Percentiles rank a stretch among this genome's conserved stretches.
phyloP scores from a whole-genome alignment of 2,329 filamentous ascomycete genomes.

The Fusarium robinianum region DNA sequence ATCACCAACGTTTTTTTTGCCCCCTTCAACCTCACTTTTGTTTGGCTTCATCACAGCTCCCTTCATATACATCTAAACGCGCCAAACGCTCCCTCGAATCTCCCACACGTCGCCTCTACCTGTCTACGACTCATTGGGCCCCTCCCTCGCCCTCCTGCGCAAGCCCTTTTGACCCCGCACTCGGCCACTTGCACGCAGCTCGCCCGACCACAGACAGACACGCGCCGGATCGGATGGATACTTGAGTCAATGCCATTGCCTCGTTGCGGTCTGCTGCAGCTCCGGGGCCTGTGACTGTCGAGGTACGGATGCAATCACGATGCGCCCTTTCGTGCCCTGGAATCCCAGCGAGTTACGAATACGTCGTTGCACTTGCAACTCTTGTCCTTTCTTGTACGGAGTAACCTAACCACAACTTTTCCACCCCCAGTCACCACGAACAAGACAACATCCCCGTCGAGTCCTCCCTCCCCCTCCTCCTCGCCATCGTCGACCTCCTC shows the following conservation, averaged over 20 bases:
- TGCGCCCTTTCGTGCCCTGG: background rate
- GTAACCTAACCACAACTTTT: conserved; percentile 15
- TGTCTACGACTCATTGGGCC: conserved; percentile 26
- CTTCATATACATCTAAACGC: background rate
- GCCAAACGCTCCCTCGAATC: conserved; percentile 1
- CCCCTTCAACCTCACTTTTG: conserved; percentile 18
- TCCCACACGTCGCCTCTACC: conserved; percentile 10
- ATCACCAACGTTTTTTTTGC: conserved; percentile 24
- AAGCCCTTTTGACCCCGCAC: conserved; percentile 31
- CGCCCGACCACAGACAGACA: conserved; percentile 15
- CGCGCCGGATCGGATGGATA: conserved; percentile 19
- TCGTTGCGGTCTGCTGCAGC: conserved; percentile 18
- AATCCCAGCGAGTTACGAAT: no score
- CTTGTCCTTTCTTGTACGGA: no score
- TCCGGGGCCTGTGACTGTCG: conserved; percentile 3
- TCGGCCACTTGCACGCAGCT: conserved; percentile 14
- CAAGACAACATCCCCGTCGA: conserved; percentile 3
- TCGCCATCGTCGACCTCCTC: background rate
- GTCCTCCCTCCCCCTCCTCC: background rate
- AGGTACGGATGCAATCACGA: conserved; percentile 22
- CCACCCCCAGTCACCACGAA: conserved; percentile 6
- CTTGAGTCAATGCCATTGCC: conserved; percentile 22
- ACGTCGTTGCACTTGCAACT: background rate
- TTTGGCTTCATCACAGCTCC: conserved; percentile 7
- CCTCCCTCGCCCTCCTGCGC: conserved; percentile 15